These are phyloP conservation scores for Phytophthora tubulina DNA, from an alignment of 352 stramenopile species.

Conservation along the genomic window DNA sequence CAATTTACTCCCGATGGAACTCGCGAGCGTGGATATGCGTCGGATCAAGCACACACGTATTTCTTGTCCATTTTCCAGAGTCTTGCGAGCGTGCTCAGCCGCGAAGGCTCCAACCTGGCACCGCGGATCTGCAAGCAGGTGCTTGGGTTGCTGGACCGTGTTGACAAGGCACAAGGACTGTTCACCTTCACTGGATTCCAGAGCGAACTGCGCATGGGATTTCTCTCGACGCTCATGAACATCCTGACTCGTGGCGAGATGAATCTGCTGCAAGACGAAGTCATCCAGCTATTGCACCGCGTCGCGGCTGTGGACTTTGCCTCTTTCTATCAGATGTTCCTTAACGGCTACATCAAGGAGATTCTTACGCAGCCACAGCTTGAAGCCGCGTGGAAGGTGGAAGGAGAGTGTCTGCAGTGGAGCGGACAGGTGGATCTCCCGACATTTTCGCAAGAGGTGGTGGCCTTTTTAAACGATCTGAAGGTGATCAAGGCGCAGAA, in stretches of 20 bases:
- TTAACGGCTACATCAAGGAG: constrained; percentile 69
- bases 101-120: constrained; percentile 60
- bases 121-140: constrained; percentile 81
- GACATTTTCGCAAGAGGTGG: constrained; percentile 77
- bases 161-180: constrained; percentile 71
- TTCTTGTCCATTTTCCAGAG: constrained; percentile 86
- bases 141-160: constrained; percentile 67
- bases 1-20: constrained; percentile 56
- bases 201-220: constrained; percentile 76
- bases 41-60: constrained; percentile 73
- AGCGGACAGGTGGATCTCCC: constrained; percentile 79
- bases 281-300: constrained; percentile 74
- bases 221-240: constrained; percentile 82
- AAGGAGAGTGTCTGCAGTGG: constrained; percentile 75
- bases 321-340: constrained; percentile 80
- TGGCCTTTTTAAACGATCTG: constrained; percentile 81
- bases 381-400: constrained; percentile 57
- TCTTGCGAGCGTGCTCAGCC: constrained; percentile 67
- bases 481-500: constrained; percentile 78
- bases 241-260: constrained; percentile 81
- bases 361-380: constrained; percentile 67
- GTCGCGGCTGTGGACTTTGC: constrained; percentile 78
- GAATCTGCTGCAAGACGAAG: constrained; percentile 83
- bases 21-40: constrained; percentile 69
- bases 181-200: constrained; percentile 83